A percentile compares a stretch with the other conserved stretches of the same genome.
Conservation (phyloP, 805 yeast genomes). For the Candida glaebosa region DNA sequence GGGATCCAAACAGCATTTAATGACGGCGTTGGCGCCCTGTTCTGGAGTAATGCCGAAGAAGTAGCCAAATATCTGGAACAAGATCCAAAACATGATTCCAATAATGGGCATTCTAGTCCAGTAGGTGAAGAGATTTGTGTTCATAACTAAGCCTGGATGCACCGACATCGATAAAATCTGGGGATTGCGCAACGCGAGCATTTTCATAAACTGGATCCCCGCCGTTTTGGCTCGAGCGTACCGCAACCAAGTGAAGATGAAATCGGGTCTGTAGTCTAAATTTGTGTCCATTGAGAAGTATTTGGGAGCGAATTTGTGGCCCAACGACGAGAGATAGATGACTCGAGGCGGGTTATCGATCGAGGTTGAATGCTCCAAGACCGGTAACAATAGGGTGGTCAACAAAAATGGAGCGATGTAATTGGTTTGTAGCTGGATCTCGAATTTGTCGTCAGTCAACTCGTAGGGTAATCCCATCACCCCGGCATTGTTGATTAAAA, state of each 20-base stretch:
- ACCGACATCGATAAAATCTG: conserved; percentile 60
- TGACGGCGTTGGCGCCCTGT: conserved; percentile 64
- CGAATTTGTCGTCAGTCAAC: conserved; percentile 66
- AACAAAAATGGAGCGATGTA: conserved; percentile 72
- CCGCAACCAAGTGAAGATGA: conserved; percentile 72
- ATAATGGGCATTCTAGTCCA: conserved; percentile 76
- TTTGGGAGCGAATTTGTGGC: conserved; percentile 52
- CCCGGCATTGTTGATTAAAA: conserved; percentile 77
- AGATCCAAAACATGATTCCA: conserved; percentile 71
- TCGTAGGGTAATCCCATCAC: conserved; percentile 72
- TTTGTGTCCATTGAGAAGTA: conserved; percentile 46
- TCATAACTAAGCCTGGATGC: conserved; percentile 87
- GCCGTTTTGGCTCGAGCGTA: conserved; percentile 77
- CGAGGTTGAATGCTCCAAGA: conserved; percentile 41
- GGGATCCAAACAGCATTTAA: conserved; percentile 59
- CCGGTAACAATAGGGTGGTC: conserved; percentile 55
- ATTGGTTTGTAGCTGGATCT: conserved; percentile 76
- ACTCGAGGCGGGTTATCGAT: conserved; percentile 46
- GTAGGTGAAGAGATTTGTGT: conserved; percentile 68
- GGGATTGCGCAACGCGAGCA: conserved; percentile 65
- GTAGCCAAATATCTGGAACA: conserved; percentile 65
- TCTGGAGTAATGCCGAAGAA: conserved; percentile 70
- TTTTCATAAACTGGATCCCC: conserved; percentile 68
- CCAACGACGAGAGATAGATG: conserved; percentile 61
- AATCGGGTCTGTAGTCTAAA: conserved; percentile 60